Evolutionary conservation across 2,329 filamentous ascomycete genomes (phyloP).

Genomic region (Aspergillus sojae): DNA sequence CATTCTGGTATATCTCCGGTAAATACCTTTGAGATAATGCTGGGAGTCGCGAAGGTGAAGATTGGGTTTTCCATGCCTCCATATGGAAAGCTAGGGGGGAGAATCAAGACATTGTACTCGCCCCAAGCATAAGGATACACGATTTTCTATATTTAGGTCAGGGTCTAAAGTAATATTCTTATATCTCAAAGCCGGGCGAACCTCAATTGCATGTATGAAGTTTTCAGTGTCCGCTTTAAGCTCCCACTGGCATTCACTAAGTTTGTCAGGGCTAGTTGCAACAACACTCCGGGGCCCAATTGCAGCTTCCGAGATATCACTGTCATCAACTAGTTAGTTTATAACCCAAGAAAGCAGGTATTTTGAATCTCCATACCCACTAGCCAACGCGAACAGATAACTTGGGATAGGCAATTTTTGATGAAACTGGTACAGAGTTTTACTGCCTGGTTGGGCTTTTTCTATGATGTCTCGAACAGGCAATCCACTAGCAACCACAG

Average conservation of each 20-base stretch:
- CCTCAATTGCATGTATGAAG: constrained; percentile 84
- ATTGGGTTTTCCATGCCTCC: constrained; percentile 86
- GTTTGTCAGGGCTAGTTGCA: constrained; percentile 83
- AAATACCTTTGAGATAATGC: constrained; percentile 76
- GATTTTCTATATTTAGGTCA: constrained; percentile 47
- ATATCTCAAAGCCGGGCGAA: constrained; percentile 38
- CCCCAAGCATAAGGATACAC: constrained; percentile 93
- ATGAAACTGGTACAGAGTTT: constrained; percentile 76
- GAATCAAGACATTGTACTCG: constrained; percentile 88
- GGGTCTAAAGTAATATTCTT: constrained; percentile 7
- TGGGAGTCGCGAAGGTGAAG: constrained; percentile 93
- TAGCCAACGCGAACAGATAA: constrained; percentile 91
- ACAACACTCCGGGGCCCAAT: constrained; percentile 86
- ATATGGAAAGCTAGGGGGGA: constrained; percentile 89
- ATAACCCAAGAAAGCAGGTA: not conserved
- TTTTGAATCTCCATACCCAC: constrained; percentile 42
- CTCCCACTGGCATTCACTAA: constrained; percentile 85
- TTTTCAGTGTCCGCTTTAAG: constrained; percentile 88
- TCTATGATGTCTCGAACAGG: constrained; percentile 54
- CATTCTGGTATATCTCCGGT: not conserved
- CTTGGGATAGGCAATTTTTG: constrained; percentile 91
- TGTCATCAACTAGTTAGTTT: constrained; percentile 39
- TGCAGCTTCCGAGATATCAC: constrained; percentile 81
- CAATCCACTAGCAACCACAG: constrained; percentile 89
- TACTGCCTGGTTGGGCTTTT: constrained; percentile 54